Percentiles rank a stretch among this genome's conserved stretches.
phyloP scores from a whole-genome alignment of 805 yeast species.

The Brettanomyces anomalus region DNA sequence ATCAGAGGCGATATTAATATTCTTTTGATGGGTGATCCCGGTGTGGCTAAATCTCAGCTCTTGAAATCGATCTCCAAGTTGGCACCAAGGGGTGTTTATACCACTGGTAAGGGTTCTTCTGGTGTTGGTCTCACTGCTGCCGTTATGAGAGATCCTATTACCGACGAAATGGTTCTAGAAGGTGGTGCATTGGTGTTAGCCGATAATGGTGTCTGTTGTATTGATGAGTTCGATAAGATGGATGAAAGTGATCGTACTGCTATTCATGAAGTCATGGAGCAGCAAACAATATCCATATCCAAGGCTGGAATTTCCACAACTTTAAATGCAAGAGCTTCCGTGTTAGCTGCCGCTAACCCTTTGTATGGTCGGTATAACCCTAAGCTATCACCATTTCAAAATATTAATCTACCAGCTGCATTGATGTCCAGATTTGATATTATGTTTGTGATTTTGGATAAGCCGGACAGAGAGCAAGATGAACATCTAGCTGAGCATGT shows the following conservation, averaged over 20 bases:
- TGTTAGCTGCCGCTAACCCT: slow-evolving; percentile 98
- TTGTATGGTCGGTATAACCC: slow-evolving; percentile 92
- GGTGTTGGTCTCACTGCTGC: slow-evolving; percentile 99
- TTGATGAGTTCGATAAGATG: slow-evolving; percentile 99
- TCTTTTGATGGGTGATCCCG: slow-evolving; percentile 98
- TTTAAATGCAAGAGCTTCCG: slow-evolving; percentile 89
- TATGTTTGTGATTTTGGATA: slow-evolving; percentile 77
- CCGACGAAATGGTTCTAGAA: slow-evolving; percentile 96
- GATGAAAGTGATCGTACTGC: slow-evolving; percentile 96
- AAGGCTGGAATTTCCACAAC: slow-evolving; percentile 98
- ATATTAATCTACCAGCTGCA: slow-evolving; percentile 95
- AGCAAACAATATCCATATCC: slow-evolving; percentile 93
- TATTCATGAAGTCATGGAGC: slow-evolving; percentile 99
- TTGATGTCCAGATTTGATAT: slow-evolving; percentile 90
- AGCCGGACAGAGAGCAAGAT: slow-evolving; percentile 72
- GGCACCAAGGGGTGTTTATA: slow-evolving; percentile 94
- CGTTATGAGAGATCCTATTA: slow-evolving; percentile 97
- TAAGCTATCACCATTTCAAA: slow-evolving; percentile 81
- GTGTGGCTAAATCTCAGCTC: slow-evolving; percentile 97
- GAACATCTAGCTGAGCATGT: slow-evolving; percentile 88
- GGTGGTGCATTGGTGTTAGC: slow-evolving; percentile 97
- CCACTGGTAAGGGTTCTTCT: slow-evolving; percentile 97
- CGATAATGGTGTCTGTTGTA: slow-evolving; percentile 96
- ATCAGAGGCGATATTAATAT: slow-evolving; percentile 96
- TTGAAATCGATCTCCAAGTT: slow-evolving; percentile 84